These are phyloP conservation scores for Apiotrichum domesticum DNA, from an alignment of 1,284 basidiomycete genomes.

Conservation along the genomic window DNA sequence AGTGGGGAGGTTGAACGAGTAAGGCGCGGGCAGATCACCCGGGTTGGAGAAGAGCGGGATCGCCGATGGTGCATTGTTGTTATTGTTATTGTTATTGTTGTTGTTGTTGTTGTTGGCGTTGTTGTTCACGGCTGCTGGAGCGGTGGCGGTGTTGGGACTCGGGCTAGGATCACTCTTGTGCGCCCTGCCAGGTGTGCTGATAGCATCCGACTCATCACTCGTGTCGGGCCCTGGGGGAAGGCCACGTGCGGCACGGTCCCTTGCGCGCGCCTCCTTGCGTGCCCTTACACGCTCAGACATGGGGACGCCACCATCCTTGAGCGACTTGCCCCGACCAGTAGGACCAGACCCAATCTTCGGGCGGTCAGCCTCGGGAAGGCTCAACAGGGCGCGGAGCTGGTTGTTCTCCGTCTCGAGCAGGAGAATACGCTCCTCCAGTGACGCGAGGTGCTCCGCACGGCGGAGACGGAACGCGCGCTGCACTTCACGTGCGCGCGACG, in stretches of 20 bases:
- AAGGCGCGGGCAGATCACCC: slow-evolving; percentile 23
- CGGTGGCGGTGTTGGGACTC: too few relatives aligned
- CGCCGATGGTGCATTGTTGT: not conserved
- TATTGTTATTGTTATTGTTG: slow-evolving; percentile 1
- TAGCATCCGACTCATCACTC: slow-evolving; percentile 7
- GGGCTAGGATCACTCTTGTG: too few relatives aligned
- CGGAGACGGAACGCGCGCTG: slow-evolving; percentile 86
- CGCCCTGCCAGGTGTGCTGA: too few relatives aligned
- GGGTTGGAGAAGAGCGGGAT: slow-evolving; percentile 18
- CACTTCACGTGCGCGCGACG: slow-evolving; percentile 84
- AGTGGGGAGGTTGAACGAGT: slow-evolving; percentile 38
- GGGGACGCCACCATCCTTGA: slow-evolving; percentile 47
- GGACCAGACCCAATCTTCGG: slow-evolving; percentile 45
- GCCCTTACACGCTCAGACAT: slow-evolving; percentile 47
- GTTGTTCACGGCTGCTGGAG: too few relatives aligned
- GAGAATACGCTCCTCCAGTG: slow-evolving; percentile 71
- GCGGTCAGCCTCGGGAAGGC: slow-evolving; percentile 57
- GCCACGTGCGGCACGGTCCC: slow-evolving; percentile 32
- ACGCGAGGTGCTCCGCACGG: slow-evolving; percentile 78
- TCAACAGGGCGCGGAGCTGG: slow-evolving; percentile 65
- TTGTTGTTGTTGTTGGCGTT: slow-evolving; percentile 1
- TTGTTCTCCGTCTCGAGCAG: slow-evolving; percentile 80
- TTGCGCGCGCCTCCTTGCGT: slow-evolving; percentile 41
- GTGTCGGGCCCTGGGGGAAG: slow-evolving; percentile 13
- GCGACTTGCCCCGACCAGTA: slow-evolving; percentile 45